Evolutionary conservation across 164 flowering plant species (phyloP).

Genomic region (Berberis thunbergii): DNA sequence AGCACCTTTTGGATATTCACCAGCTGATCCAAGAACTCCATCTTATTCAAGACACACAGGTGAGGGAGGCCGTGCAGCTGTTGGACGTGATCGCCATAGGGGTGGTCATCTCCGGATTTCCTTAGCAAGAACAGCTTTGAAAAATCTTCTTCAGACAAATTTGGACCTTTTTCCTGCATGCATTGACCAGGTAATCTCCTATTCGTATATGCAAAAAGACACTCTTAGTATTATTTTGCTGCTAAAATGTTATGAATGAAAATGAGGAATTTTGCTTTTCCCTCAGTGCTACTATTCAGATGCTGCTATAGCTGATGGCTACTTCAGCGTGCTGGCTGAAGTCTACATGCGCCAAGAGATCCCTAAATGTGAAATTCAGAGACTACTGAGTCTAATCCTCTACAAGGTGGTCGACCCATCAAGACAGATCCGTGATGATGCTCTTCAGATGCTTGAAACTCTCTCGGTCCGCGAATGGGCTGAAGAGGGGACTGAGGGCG

Average conservation of each 20-base stretch:
- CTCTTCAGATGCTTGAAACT: conserved; percentile 98
- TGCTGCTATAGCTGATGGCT: conserved; percentile 95
- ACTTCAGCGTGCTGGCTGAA: conserved; percentile 97
- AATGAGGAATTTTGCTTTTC: conserved; percentile 6
- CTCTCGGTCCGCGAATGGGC: conserved; percentile 97
- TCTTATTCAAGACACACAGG: conserved; percentile 72
- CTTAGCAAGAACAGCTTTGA: conserved; percentile 83
- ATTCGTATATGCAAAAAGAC: not conserved
- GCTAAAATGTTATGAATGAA: too few species aligned
- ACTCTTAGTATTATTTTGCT: too few species aligned
- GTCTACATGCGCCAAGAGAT: conserved; percentile 99
- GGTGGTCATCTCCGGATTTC: conserved; percentile 78
- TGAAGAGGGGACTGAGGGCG: conserved; percentile 74
- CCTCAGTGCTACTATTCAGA: conserved; percentile 92
- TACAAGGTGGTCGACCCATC: conserved; percentile 97
- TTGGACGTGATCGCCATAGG: conserved; percentile 76
- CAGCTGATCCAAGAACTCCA: conserved; percentile 98
- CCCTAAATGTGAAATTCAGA: conserved; percentile 94
- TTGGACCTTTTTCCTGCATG: conserved; percentile 97
- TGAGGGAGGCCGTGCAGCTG: conserved; percentile 66
- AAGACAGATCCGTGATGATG: conserved; percentile 96
- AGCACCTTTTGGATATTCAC: conserved; percentile 93
- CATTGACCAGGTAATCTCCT: conserved; percentile 81
- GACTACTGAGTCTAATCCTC: conserved; percentile 88
- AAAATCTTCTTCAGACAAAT: conserved; percentile 92